Evolutionary conservation across 495 filamentous ascomycete genomes (phyloP), one percentile per base, ranked within the genome.

Genomic region (Talaromyces nanjingensis): DNA sequence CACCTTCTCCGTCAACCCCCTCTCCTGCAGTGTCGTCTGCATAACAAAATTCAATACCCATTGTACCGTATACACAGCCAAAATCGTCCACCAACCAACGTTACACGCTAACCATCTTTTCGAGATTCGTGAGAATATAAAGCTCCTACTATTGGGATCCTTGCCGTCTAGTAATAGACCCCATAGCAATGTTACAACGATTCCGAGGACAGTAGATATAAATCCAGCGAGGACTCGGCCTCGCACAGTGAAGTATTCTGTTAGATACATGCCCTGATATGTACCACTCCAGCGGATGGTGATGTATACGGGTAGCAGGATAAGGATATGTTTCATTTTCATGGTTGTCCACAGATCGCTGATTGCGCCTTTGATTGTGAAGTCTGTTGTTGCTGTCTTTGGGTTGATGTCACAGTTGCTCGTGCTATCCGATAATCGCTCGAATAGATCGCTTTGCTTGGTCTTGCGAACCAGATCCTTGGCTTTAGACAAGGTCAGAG

Each of bases 201-300:
- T 83, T 1, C 74, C 75, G 5, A 76, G 76, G 25, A 84, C 72
- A 24, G 79, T 80, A 0, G 77, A 73, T n/a, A 78, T 74, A 25
- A 82, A 74, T 1, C 71, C 71, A 16, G 79, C 81, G 1, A 87
- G 71, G 0, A 83, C 79, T 6, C 84, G 74, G 1, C 81, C 73
- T 1, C 82, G 78, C 7, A 87, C 83, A 1, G 80, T 81, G 69
- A 87, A 86, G 66, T 87, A 86, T 59, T 81, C 81, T 18, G 82
- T 81, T 65, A 85, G 74, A 69, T 85, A 86, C 65, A 84, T 86
- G n/a, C 80, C 78, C 34, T 81, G 72, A 53, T 87, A 86, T 3
- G 83, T 83, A 6, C 69, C 63, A 59, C 84, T 83, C 76, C 83
- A 86, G 54, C 81, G 79, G 57, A 79, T 80, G 0, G 81, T 80